A percentile compares a stretch with the other conserved stretches of the same genome.
Evolutionary conservation across 495 filamentous ascomycete genomes (phyloP).

Genomic region (Parachaetomium inaequale): DNA sequence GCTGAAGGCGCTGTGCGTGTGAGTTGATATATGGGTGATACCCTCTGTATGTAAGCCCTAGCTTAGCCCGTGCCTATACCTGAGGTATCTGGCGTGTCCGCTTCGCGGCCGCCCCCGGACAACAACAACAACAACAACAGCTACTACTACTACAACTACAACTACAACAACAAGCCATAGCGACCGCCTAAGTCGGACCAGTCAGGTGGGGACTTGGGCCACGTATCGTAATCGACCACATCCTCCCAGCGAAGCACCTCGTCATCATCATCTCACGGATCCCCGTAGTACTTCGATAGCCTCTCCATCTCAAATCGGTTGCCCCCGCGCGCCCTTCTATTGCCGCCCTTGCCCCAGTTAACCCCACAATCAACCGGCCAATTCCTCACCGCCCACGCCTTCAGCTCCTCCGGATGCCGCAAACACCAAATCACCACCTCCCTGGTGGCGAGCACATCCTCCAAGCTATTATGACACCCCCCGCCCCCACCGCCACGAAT

Average conservation of each 20-base stretch:
- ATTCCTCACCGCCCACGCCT: not conserved
- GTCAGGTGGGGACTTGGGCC: constrained; percentile 3
- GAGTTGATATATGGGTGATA: too few species aligned
- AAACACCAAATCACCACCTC: constrained; percentile 8
- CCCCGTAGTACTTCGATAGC: too few species aligned
- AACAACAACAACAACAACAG: too few species aligned
- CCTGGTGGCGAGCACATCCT: constrained; percentile 9
- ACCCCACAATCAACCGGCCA: not conserved
- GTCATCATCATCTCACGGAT: not conserved
- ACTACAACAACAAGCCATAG: too few species aligned
- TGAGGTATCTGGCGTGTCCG: too few species aligned
- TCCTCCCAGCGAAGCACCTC: constrained; percentile 5
- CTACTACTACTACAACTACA: too few species aligned
- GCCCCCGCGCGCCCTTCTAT: not conserved
- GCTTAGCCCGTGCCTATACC: too few species aligned
- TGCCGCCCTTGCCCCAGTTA: not conserved
- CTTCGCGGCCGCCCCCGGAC: too few species aligned
- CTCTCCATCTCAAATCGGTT: not conserved
- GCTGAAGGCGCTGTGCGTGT: too few species aligned
- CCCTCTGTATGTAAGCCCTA: too few species aligned
- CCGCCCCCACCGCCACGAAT: not conserved
- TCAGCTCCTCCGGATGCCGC: not conserved
- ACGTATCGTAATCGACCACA: constrained; percentile 3
- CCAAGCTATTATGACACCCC: not conserved
- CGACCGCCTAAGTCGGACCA: constrained; percentile 8